A percentile compares a stretch with the other conserved stretches of the same genome.
Conservation (phyloP, 768 basidiomycete genomes). For the Holtermannia corniformis region DNA sequence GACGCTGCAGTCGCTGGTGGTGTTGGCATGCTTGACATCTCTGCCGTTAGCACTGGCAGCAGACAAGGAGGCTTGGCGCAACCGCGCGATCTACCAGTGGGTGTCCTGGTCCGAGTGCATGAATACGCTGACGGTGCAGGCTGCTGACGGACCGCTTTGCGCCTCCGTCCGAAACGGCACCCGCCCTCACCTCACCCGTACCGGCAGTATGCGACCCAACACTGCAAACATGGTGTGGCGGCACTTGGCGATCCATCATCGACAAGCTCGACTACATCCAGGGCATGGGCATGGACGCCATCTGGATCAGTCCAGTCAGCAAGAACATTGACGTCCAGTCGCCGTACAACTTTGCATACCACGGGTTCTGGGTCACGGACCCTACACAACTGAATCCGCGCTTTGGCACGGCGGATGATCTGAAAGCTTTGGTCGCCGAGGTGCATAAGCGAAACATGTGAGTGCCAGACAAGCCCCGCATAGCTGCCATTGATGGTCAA, state of each 20-base stretch:
- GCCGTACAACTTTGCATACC: conserved; percentile 71
- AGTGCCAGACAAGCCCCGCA: neutral
- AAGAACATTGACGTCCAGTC: conserved; percentile 59
- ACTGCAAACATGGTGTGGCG: conserved; percentile 66
- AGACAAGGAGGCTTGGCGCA: conserved; percentile 45
- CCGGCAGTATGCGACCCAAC: conserved; percentile 49
- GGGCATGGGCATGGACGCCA: conserved; percentile 57
- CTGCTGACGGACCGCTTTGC: conserved; percentile 70
- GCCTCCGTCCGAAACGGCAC: conserved; percentile 49
- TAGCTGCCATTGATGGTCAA: neutral
- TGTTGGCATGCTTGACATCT: no score
- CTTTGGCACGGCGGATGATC: conserved; percentile 66
- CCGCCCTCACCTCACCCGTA: conserved; percentile 38
- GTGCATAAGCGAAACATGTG: conserved; percentile 67
- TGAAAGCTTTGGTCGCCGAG: conserved; percentile 57
- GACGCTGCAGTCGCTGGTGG: no score
- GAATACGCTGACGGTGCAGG: conserved; percentile 12
- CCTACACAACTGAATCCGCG: conserved; percentile 56
- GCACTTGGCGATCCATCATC: conserved; percentile 63
- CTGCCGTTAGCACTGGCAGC: conserved; percentile 7
- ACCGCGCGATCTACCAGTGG: conserved; percentile 70
- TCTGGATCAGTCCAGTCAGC: conserved; percentile 36
- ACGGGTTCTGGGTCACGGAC: conserved; percentile 51
- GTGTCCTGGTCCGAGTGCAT: no score
- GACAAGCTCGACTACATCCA: conserved; percentile 77